These are phyloP conservation scores for Penicillium sclerotigenum DNA, from an alignment of 2,329 filamentous ascomycete species.

Conservation along the genomic window DNA sequence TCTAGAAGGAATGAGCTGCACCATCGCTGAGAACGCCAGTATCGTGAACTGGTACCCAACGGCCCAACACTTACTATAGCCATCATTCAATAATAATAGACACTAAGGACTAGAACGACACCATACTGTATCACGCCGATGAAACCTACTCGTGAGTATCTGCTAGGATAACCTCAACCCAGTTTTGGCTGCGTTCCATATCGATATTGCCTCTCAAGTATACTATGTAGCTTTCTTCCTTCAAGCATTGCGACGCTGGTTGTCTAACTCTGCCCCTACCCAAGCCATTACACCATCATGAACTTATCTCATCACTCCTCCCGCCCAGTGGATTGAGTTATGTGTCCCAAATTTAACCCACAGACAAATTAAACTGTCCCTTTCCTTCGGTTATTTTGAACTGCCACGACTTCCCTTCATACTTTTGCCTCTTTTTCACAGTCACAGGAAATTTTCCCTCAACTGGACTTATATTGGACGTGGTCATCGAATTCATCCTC, in stretches of 20 bases:
- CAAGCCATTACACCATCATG: not conserved
- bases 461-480: not conserved
- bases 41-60: too few relatives aligned
- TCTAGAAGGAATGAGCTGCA: too few relatives aligned
- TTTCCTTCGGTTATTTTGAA: not conserved
- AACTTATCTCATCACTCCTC: not conserved
- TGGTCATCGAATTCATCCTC: not conserved
- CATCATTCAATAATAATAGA: not conserved
- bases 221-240: not conserved
- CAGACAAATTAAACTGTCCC: not conserved
- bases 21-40: too few relatives aligned
- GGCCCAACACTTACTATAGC: too few relatives aligned
- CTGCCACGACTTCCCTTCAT: not conserved
- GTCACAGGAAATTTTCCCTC: not conserved
- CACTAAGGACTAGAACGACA: not conserved
- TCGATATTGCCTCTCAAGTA: not conserved
- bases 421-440: not conserved
- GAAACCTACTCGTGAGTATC: not conserved
- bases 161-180: not conserved
- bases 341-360: not conserved
- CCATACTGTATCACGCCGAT: not conserved
- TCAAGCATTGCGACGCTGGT: not conserved
- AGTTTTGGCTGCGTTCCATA: not conserved
- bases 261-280: not conserved
- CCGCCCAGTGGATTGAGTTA: not conserved